Evolutionary conservation across 352 stramenopile genomes (phyloP).

Genomic region (Globisporangium middletonii): DNA sequence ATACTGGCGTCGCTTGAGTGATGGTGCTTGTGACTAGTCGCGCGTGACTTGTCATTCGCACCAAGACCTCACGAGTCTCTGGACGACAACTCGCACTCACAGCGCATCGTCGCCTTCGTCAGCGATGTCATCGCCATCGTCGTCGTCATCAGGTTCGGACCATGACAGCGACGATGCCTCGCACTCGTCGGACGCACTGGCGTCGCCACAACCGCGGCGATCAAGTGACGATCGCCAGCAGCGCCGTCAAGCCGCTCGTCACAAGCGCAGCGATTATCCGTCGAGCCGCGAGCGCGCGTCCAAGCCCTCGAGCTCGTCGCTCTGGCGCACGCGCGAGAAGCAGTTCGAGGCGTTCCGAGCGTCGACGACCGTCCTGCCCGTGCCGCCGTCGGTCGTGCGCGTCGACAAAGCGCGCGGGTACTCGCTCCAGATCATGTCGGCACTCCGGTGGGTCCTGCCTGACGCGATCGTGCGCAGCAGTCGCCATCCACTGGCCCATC

Average conservation of each 20-base stretch:
- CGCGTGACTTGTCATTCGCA: too few species aligned
- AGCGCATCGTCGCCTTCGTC: not conserved
- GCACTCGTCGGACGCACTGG: not conserved
- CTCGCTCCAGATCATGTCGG: constrained; percentile 58
- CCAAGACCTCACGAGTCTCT: too few species aligned
- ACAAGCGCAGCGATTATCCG: not conserved
- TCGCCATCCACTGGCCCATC: constrained; percentile 1
- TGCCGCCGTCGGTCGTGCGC: constrained; percentile 42
- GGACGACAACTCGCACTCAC: not conserved
- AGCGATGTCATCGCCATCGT: not conserved
- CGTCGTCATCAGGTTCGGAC: not conserved
- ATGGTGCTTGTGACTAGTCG: too few species aligned
- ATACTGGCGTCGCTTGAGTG: too few species aligned
- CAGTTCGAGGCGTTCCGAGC: constrained; percentile 78
- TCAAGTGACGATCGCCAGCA: constrained; percentile 4
- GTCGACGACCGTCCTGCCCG: constrained; percentile 50
- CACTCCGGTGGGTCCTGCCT: constrained; percentile 61
- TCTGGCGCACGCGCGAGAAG: constrained; percentile 54
- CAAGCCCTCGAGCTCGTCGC: constrained; percentile 12
- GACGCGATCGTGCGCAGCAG: constrained; percentile 30
- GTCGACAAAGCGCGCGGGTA: constrained; percentile 58
- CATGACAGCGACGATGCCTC: not conserved
- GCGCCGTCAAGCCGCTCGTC: constrained; percentile 4
- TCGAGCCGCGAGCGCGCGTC: too few species aligned
- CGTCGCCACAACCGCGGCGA: not conserved